Base-by-base conservation (phyloP, 164 flowering plant species). In the Amborella trichopoda region DNA sequence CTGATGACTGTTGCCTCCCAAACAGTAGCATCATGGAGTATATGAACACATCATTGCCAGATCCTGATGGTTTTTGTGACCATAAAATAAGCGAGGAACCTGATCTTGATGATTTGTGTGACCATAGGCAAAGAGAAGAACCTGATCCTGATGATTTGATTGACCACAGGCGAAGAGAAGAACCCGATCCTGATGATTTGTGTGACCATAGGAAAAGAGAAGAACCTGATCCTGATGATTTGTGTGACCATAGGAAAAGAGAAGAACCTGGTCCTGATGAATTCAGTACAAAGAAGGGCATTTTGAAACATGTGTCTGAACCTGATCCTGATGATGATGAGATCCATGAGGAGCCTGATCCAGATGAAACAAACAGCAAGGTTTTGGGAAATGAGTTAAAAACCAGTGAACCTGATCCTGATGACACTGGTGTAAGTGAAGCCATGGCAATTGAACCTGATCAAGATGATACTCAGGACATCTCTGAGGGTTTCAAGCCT, bases 141-240 rank as follows among this genome's bases (percentile, higher is more conserved):
- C 54, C 55, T 28, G 63, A 50, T 28, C 48, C 53, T 40, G 59
- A 60, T 61, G 58, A 53, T 40, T 28, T 56, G 36, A 24, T 40
- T n/a, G 26, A 17, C 3, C 16, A 46, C 17, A 24, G 28, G 49
- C n/a, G n/a, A n/a, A n/a, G n/a, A n/a, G 49, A 50, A 24, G 80
- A 70, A 59, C 68, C 67, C 57, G 72, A 77, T 60, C 66, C 70
- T 2, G 76, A 65, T 55, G 69, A 53, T 34, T 33, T 33, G 14
- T 33, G 6, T 38, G 41, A 38, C 16, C 0, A 38, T 10, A 38
- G 2, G 20, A 10, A 38, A 16, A n/a, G 20, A 38, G 20, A 38
- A n/a, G 41, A 38, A 38, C 46, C 57, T 44, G 53, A 46, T 44
- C 25, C 23, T 32, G n/a, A n/a, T n/a, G n/a, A n/a, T n/a, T n/a